Evolutionary conservation across 768 basidiomycete species (phyloP), one percentile per base, ranked within the genome.

Genomic region (Boletus eberwhitei): DNA sequence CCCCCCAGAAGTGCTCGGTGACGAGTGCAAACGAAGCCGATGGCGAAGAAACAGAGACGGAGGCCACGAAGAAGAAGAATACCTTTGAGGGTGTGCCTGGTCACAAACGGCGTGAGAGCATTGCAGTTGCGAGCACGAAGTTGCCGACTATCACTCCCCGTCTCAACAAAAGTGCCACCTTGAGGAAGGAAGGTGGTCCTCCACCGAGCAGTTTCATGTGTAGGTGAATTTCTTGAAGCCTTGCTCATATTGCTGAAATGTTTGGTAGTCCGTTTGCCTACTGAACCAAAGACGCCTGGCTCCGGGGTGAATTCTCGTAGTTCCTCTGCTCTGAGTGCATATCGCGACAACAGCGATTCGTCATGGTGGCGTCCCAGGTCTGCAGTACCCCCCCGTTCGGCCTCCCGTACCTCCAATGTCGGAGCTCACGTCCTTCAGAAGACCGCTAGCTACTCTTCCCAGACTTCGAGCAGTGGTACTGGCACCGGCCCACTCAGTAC

Each of bases 21-120:
- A 47, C 57, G 37, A 67, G 60, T 34, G 61, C 68, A 11, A 63
- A 59, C 48, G 70, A 66, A 38, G 66, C 69, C 2, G 66, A 71
- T 46, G 68, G 66, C 16, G 64, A 66, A 42, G 61, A 67, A 35
- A 63, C 70, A 26, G 62, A 63, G 61, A 68, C 55, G 4, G 69
- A 70, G 53, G 41, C 24, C 1, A 38, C 14, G 13, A 63, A 63
- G 55, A 70, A 65, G 38, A 79, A 77, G 68, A 68, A 69, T 32
- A 82, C 78, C 0, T 93, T 92, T 61, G 86, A 87, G 0, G 89
- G 89, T 34, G 85, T 93, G 4, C 90, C 91, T 6, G 90, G 90
- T 0, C 90, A 93, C 64, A 93, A 93, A 71, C 77, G 90, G 51
- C 74, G 86, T 26, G 88, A 90, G 65, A 82, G 81, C 14, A 85